Conservation (phyloP, 192 early-diverging fungal species). For the Bifiguratus adelaidae region DNA sequence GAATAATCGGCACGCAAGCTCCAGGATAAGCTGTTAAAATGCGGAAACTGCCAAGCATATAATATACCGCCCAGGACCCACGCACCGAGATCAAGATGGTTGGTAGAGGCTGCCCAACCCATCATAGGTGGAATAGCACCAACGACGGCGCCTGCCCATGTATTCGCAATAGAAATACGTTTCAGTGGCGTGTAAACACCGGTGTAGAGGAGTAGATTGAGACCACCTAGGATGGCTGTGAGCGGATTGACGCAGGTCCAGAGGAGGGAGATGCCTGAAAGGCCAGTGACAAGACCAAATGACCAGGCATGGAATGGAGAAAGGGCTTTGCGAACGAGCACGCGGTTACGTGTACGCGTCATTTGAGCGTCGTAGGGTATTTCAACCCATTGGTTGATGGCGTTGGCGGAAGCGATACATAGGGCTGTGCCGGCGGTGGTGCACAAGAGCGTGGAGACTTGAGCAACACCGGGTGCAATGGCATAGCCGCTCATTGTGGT, state of each 20-base stretch:
- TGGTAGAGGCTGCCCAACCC: constrained; percentile 90
- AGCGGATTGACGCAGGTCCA: constrained; percentile 77
- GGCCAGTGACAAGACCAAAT: constrained; percentile 60
- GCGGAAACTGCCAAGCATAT: constrained; percentile 98
- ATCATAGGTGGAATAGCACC: constrained; percentile 98
- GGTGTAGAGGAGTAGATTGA: constrained; percentile 88
- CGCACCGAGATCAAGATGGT: constrained; percentile 58
- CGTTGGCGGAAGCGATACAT: constrained; percentile 83
- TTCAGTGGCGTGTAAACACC: constrained; percentile 89
- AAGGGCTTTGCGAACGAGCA: constrained; percentile 69
- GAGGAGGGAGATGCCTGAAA: constrained; percentile 52
- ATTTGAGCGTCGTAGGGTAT: constrained; percentile 96
- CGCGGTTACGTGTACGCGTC: constrained; percentile 81
- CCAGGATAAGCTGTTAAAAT: constrained; percentile 92
- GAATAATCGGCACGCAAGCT: constrained; percentile 89
- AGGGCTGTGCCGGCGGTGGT: constrained; percentile 80
- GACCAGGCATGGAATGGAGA: constrained; percentile 67
- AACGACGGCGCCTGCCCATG: constrained; percentile 90
- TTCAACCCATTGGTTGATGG: constrained; percentile 96
- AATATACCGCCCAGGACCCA: constrained; percentile 72
- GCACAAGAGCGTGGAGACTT: constrained; percentile 53
- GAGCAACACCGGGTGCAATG: constrained; percentile 65
- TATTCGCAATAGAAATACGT: constrained; percentile 87
- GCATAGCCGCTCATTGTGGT: constrained; percentile 95
- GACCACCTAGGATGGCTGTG: constrained; percentile 65